Conservation (phyloP, 2,329 filamentous ascomycete species). For the Emergomyces orientalis region DNA sequence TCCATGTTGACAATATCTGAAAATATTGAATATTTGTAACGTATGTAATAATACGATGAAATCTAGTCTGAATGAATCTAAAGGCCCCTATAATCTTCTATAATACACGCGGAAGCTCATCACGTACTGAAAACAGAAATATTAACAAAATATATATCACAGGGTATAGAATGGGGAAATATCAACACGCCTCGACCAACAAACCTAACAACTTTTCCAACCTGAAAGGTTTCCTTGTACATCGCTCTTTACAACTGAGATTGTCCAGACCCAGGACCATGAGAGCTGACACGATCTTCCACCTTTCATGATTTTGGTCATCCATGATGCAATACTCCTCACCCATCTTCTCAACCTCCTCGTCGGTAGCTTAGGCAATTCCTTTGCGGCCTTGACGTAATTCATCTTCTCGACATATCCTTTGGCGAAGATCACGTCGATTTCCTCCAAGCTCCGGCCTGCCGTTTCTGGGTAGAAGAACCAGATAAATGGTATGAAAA, state of each 20-base stretch:
- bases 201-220: neutral
- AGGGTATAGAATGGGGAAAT: neutral
- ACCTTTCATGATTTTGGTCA: neutral
- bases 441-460: constrained; percentile 37
- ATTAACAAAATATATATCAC: neutral
- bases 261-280: neutral
- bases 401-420: constrained; percentile 35
- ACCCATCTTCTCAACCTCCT: constrained; percentile 21
- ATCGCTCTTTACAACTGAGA: neutral
- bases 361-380: constrained; percentile 29
- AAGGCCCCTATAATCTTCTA: neutral
- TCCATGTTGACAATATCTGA: neutral
- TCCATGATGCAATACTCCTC: neutral
- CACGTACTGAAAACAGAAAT: neutral
- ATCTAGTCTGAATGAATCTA: neutral
- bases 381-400: constrained; percentile 27
- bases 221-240: neutral
- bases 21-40: neutral
- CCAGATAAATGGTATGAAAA: constrained; percentile 45
- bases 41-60: neutral
- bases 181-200: neutral
- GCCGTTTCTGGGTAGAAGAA: constrained; percentile 48
- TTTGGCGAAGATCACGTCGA: constrained; percentile 40
- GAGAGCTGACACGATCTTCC: neutral
- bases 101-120: neutral